Evolutionary conservation across 2,329 filamentous ascomycete species (phyloP), one percentile per base, ranked within the genome.

Genomic region (Paraphoma chrysanthemicola): DNA sequence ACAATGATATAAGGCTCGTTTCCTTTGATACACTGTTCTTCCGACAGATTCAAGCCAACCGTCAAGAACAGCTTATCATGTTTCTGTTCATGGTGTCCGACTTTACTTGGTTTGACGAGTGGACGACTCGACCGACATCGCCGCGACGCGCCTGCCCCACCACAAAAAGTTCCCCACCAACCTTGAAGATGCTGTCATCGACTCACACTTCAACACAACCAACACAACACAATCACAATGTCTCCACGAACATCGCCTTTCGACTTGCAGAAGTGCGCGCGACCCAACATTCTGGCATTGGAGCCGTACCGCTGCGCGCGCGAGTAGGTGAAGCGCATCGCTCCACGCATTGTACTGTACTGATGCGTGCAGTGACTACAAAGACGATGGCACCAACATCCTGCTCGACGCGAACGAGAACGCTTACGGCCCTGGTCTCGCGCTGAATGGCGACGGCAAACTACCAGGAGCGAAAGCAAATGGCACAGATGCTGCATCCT

Each of bases 331-430:
- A 61, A 59, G 61, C 57, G 59, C 59, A 56, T 58, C 54, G 44
- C 44, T 51, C 54, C 46, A 11, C 9, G 49, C 30, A 11, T 31
- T 14, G 51, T 43, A 45, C 42, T 16, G 11, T 23, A 53, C 64
- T 74, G 31, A 72, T 56, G 31, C 44, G 28, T 18, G 42, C 45
- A 96, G 92, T 81, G 95, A 99, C 85, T 98, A 99, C 86, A 97
- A 99, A 81, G 94, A 99, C 77, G 91, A 99, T 75, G 95, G 95
- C 66, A 94, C 88, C 56, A 98, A 98, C 73, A 88, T 98, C 70
- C 89, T 99, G 50, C 90, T 99, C 64, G 95, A 99, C 76, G 95
- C 95, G 68, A 99, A 99, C 72, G 95, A 99, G 81, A 99, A 99
- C 73, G 93, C 95, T 57, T 97, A 90, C 71, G 95, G 95, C 0